Evolutionary conservation across 176 grass and related monocot genomes (phyloP).

Genomic region (Triticum turgidum): DNA sequence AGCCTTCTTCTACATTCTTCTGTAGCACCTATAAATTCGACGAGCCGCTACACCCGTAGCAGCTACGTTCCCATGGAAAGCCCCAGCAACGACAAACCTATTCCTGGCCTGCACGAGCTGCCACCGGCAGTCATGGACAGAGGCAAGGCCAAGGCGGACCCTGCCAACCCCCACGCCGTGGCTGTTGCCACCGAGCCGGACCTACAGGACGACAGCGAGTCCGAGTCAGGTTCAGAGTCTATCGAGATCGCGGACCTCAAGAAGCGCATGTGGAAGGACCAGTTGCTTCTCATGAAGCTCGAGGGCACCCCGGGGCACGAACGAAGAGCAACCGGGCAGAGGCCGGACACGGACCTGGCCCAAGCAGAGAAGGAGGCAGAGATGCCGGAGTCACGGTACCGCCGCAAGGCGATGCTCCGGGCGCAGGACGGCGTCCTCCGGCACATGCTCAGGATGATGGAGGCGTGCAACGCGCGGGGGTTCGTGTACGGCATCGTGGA

Average conservation of each 20-base stretch:
- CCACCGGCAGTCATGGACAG: conserved; percentile 1
- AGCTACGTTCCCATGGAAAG: background rate
- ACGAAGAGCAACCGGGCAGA: background rate
- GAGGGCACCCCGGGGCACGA: background rate
- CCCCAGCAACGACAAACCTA: background rate
- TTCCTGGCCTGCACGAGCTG: background rate
- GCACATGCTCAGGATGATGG: conserved; percentile 59
- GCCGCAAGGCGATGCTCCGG: conserved; percentile 45
- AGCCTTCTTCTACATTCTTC: conserved; percentile 41
- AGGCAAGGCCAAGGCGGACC: background rate
- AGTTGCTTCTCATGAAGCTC: conserved; percentile 44
- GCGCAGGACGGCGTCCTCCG: conserved; percentile 50
- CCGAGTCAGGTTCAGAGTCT: conserved; percentile 35
- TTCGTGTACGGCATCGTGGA: conserved; percentile 53
- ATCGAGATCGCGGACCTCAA: conserved; percentile 49
- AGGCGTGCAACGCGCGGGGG: conserved; percentile 41
- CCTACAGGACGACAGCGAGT: conserved; percentile 28
- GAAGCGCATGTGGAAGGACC: conserved; percentile 62
- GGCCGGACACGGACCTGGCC: background rate
- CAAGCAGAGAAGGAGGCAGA: background rate
- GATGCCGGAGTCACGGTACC: conserved; percentile 32
- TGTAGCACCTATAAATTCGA: background rate
- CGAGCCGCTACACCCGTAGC: background rate
- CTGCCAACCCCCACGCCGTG: background rate
- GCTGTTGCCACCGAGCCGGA: background rate